Evolutionary conservation across 2,329 filamentous ascomycete species (phyloP), one percentile per base, ranked within the genome.

Genomic region (Cadophora sp.): DNA sequence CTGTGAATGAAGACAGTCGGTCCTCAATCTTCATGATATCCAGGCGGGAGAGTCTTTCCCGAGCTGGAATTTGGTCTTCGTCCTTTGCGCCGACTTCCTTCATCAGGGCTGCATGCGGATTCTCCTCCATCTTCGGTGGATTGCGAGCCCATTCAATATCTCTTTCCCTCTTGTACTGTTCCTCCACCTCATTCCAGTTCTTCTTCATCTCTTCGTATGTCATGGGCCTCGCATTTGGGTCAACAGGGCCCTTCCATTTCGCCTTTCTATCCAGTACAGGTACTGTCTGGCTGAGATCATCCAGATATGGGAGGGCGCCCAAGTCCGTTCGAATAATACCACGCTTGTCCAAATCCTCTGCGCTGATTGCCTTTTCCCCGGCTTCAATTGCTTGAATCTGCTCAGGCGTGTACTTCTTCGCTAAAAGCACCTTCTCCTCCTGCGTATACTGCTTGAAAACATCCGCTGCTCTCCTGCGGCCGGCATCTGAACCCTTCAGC

Each of bases 371-470:
- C 69, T 86, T 82, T 81, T 97, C 94, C 75, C 91, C 94, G 59
- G 92, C 91, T 80, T 92, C 85, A 77, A 98, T 89, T 67, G 94
- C 93, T 66, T 88, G 89, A 74, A 97, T 84, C 82, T 98, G 95
- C 78, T 91, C 88, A 19, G 90, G 85, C 0, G 93, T 92, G 83
- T 97, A 98, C 74, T 86, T 87, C 76, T 87, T 81, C 68, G 81
- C 80, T 67, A 97, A 84, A 24, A 81, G 76, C 68, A 85, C 84
- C 76, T 88, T 86, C 77, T 96, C 90, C 71, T 89, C 85, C 6
- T 14, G 6, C 19, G 67, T 61, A 46, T 69, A 69, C 7, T 27
- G 83, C 71, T 88, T 85, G 76, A 89, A 89, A 53, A 81, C 78
- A 51, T 85, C 76, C 69, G 81, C 76, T 16, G 73, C 70, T 71